Evolutionary conservation across 2,329 filamentous ascomycete genomes (phyloP).

Genomic region (Lachnum nothofagi): DNA sequence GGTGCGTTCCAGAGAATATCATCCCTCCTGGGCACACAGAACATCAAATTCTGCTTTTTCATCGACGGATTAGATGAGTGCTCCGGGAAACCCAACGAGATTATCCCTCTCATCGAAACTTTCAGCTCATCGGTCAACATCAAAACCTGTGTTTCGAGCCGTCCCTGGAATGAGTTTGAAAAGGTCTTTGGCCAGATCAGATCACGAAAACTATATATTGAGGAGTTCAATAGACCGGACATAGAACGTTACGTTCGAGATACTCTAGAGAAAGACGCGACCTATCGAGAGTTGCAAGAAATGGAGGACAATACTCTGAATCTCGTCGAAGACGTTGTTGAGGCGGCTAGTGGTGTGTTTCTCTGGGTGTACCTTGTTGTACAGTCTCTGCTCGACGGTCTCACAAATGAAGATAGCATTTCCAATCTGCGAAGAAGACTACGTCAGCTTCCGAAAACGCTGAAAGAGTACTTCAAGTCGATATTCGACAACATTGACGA

Average conservation of each 20-base stretch:
- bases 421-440: not conserved
- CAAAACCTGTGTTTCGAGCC: conserved; percentile 18
- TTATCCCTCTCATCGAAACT: not conserved
- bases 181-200: conserved; percentile 8
- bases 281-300: no score
- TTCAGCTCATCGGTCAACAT: not conserved
- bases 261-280: no score
- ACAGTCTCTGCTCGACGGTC: conserved; percentile 1
- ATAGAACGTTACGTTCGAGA: no score
- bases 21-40: not conserved
- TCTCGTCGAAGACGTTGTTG: conserved; percentile 2
- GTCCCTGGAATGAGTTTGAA: conserved; percentile 14
- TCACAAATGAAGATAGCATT: not conserved
- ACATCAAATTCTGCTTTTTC: not conserved
- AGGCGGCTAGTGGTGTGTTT: conserved; percentile 5
- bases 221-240: no score
- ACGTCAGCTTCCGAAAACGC: not conserved
- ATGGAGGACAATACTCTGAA: no score
- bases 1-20: not conserved
- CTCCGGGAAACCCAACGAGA: conserved; percentile 7
- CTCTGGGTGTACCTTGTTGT: conserved; percentile 10
- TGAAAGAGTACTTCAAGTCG: conserved; percentile 4
- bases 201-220: no score
- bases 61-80: conserved; percentile 8
- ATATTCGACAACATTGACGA: conserved; percentile 5